Evolutionary conservation across 2,329 filamentous ascomycete genomes (phyloP).

Genomic region (Xenosphaeropsis pyriputrescens): DNA sequence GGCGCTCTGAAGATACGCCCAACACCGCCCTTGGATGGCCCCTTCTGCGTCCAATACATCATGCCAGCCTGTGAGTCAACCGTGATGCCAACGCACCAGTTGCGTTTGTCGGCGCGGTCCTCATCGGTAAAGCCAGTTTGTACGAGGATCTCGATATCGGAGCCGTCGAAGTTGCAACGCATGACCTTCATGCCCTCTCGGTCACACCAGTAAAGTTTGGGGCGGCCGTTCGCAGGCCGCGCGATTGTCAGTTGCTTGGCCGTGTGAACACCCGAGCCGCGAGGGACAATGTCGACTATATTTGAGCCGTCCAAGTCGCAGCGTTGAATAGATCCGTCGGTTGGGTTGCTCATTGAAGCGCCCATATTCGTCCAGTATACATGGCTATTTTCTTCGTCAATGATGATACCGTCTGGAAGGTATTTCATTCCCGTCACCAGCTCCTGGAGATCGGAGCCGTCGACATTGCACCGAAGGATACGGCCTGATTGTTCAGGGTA

Average conservation of each 20-base stretch:
- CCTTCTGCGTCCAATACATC: conserved; percentile 48
- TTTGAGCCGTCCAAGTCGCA: conserved; percentile 29
- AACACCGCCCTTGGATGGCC: conserved; percentile 29
- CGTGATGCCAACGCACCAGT: conserved; percentile 41
- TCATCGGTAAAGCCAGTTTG: conserved; percentile 7
- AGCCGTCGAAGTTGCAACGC: conserved; percentile 24
- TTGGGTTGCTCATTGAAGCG: conserved; percentile 7
- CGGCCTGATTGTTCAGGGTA: conserved; percentile 5
- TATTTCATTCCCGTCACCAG: conserved; percentile 5
- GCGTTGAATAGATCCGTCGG: conserved; percentile 10
- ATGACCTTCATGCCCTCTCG: conserved; percentile 27
- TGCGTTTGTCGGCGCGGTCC: conserved; percentile 5
- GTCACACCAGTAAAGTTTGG: conserved; percentile 25
- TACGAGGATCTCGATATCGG: conserved; percentile 18
- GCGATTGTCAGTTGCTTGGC: conserved; percentile 25
- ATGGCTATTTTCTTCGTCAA: conserved; percentile 17
- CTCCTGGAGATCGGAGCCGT: conserved; percentile 4
- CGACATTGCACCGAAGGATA: conserved; percentile 4
- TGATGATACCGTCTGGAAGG: conserved; percentile 29
- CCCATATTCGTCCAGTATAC: conserved; percentile 39
- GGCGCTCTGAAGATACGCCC: conserved; percentile 37
- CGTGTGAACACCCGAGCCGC: conserved; percentile 29
- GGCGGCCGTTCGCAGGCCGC: not conserved
- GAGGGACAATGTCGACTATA: conserved; percentile 24
- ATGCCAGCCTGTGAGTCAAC: conserved; percentile 25